Evolutionary conservation across 441 rosid genomes (phyloP), one percentile per base, ranked within the genome.

Genomic region (Brassica balearica): DNA sequence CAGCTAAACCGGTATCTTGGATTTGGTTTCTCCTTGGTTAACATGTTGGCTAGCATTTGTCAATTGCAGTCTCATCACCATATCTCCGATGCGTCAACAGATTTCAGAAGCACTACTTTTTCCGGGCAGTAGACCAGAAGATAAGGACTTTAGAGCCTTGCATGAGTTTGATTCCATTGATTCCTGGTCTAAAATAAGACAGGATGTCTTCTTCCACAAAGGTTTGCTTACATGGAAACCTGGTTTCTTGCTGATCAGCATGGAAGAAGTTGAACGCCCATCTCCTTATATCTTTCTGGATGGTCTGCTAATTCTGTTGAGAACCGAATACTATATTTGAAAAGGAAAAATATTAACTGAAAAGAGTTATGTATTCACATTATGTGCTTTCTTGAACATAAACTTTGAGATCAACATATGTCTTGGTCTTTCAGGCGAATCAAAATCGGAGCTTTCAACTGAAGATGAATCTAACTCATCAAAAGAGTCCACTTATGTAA

Each of bases 221-320:
- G 5, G 5, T 43, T 14, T 93, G 84, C 96, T 48, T 48, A 48
- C 56, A 11, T n/a, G 19, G 19, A 48, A 46, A 12, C 55, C 6
- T 46, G 55, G 55, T 12, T 46, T 4, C 15, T 46, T 46, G 55
- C 12, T 46, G 55, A 12, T 43, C 15, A 46, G 15, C 15, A 12
- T 46, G 55, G 55, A 12, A 46, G 5, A 46, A 46, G 55, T 12
- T 46, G 55, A 46, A 12, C 15, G 15, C 15, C 55, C 15, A 11
- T 11, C 15, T 46, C 12, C 55, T 43, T 43, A n/a, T 43, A 11
- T 10, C 5, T 43, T 43, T 43, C 5, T 43, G 4, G n/a, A 43
- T 43, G 6, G 55, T 46, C 55, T 46, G 6, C 55, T 46, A 43
- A 43, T 43, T 43, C 4, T 43, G 14, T 43, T 3, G 53, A 43